Evolutionary conservation across 2,329 filamentous ascomycete genomes (phyloP).

Genomic region (Aspergillus caelatus): DNA sequence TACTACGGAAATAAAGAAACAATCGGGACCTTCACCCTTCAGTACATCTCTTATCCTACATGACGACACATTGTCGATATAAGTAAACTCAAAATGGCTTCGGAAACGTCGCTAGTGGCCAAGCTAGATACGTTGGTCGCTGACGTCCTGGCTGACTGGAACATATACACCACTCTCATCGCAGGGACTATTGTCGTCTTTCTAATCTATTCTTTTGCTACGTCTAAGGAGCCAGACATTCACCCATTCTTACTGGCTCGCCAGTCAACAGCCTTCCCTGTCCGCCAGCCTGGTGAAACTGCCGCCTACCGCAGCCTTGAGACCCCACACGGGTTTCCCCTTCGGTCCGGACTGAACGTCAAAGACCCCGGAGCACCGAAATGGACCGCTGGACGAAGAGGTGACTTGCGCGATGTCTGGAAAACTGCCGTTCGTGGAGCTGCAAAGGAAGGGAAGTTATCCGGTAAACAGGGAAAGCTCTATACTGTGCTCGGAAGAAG

Average conservation of each 20-base stretch:
- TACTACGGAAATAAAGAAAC: not conserved
- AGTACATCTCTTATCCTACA: not conserved
- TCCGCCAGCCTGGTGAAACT: slow-evolving; percentile 83
- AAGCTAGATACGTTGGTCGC: slow-evolving; percentile 73
- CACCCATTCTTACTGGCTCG: slow-evolving; percentile 89
- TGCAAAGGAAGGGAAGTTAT: slow-evolving; percentile 62
- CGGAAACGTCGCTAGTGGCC: slow-evolving; percentile 59
- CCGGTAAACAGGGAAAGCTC: slow-evolving; percentile 68
- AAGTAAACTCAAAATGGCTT: slow-evolving; percentile 36
- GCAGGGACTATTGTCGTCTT: slow-evolving; percentile 67
- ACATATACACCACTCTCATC: slow-evolving; percentile 74
- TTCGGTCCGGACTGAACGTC: slow-evolving; percentile 77
- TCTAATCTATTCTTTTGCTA: slow-evolving; percentile 70
- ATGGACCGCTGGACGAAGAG: slow-evolving; percentile 81
- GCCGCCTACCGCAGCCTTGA: slow-evolving; percentile 83
- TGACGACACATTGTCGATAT: slow-evolving; percentile 7
- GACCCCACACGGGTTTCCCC: slow-evolving; percentile 80
- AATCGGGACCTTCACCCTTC: not conserved
- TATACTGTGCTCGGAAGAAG: slow-evolving; percentile 78
- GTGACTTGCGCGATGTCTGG: slow-evolving; percentile 92
- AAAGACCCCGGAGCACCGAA: slow-evolving; percentile 78
- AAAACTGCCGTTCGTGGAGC: slow-evolving; percentile 68
- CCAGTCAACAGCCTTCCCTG: slow-evolving; percentile 75
- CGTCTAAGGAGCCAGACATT: slow-evolving; percentile 78
- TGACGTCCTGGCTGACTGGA: slow-evolving; percentile 76